Evolutionary conservation across 805 yeast species (phyloP).

Genomic region (Saccharomycopsis fibuligera): DNA sequence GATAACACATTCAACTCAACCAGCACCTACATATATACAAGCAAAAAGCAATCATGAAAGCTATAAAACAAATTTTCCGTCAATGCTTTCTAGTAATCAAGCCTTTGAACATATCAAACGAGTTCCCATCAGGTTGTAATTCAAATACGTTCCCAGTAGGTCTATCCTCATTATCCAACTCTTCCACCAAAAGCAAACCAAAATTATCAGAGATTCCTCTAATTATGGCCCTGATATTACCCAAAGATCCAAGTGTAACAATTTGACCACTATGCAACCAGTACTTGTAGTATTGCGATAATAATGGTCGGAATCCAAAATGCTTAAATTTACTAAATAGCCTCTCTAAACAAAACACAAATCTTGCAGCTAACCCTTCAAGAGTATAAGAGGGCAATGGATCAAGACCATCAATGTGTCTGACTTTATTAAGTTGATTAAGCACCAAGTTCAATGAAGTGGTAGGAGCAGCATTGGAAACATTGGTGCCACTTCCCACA

Average conservation of each 20-base stretch:
- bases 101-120: slow-evolving; percentile 92
- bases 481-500: slow-evolving; percentile 84
- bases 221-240: slow-evolving; percentile 45
- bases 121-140: slow-evolving; percentile 95
- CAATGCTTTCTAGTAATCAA: slow-evolving; percentile 38
- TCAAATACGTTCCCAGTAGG: slow-evolving; percentile 54
- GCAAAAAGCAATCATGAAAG: not conserved
- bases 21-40: not conserved
- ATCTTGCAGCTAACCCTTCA: slow-evolving; percentile 58
- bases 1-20: too few species aligned
- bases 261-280: slow-evolving; percentile 83
- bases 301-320: slow-evolving; percentile 63
- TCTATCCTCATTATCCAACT: slow-evolving; percentile 39
- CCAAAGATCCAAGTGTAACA: slow-evolving; percentile 52
- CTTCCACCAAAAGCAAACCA: slow-evolving; percentile 78
- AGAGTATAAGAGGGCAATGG: slow-evolving; percentile 39
- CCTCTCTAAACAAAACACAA: slow-evolving; percentile 58
- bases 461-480: slow-evolving; percentile 83
- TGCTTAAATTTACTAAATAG: slow-evolving; percentile 51
- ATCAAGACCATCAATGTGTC: slow-evolving; percentile 36
- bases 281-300: slow-evolving; percentile 63
- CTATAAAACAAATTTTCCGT: not conserved
- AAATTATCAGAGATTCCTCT: slow-evolving; percentile 78
- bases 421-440: slow-evolving; percentile 47
- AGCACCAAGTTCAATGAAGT: slow-evolving; percentile 77